Percentiles rank a stretch among this genome's conserved stretches.
Conservation (phyloP, 805 yeast species). For the Alloascoidea hylecoeti region DNA sequence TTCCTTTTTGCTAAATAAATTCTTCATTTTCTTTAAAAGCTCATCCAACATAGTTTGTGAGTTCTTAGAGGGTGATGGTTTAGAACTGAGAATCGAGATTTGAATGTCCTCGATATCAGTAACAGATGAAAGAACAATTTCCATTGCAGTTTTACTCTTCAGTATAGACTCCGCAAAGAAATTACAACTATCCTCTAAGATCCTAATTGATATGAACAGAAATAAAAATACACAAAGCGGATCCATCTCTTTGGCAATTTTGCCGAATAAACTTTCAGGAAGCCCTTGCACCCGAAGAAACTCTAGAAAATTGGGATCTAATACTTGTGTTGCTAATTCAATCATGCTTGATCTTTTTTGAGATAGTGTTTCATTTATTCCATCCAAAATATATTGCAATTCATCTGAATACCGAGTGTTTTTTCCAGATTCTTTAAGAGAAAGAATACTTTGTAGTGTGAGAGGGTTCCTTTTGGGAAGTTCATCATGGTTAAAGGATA, state of each 20-base stretch:
- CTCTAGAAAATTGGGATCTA: slow-evolving; percentile 1
- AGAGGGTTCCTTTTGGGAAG: too few species aligned
- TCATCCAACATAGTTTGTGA: not conserved
- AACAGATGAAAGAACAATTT: not conserved
- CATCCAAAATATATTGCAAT: slow-evolving; percentile 1
- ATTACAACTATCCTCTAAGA: not conserved
- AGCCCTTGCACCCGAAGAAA: slow-evolving; percentile 6
- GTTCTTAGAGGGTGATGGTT: not conserved
- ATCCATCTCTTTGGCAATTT: not conserved
- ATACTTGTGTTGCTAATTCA: slow-evolving; percentile 1
- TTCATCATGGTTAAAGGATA: not conserved
- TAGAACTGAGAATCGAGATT: not conserved
- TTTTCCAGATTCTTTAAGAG: not conserved
- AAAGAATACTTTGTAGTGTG: not conserved
- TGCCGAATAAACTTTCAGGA: not conserved
- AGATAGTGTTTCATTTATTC: not conserved
- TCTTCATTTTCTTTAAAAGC: not conserved
- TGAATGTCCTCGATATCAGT: not conserved
- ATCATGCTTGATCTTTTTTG: not conserved
- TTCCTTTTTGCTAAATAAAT: not conserved
- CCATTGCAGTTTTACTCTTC: not conserved
- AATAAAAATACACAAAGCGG: not conserved
- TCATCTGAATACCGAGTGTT: not conserved
- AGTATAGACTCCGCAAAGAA: not conserved
- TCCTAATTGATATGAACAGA: not conserved